phyloP scores from a whole-genome alignment of 331 rosid genomes.

The Pyracantha coccinea region DNA sequence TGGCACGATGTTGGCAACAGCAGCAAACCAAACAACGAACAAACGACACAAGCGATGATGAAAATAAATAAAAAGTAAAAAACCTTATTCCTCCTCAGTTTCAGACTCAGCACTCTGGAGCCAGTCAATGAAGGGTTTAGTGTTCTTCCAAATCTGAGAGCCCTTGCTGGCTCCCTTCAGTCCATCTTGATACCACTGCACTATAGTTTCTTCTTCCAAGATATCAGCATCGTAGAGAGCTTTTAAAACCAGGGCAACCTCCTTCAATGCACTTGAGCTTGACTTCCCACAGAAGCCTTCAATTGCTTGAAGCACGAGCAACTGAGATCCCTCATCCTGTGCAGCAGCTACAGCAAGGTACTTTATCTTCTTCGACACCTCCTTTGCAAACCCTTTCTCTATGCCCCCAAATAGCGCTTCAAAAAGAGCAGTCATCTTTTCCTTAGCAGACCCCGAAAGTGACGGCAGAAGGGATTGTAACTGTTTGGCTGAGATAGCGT shows the following conservation, averaged over 20 bases:
- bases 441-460: slow-evolving; percentile 34
- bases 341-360: slow-evolving; percentile 40
- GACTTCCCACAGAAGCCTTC: slow-evolving; percentile 41
- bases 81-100: slow-evolving; percentile 38
- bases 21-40: neutral
- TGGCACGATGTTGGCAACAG: slow-evolving; percentile 13
- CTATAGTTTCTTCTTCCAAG: slow-evolving; percentile 47
- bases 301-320: slow-evolving; percentile 31
- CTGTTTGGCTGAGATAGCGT: slow-evolving; percentile 27
- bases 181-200: slow-evolving; percentile 48
- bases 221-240: slow-evolving; percentile 52
- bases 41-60: neutral
- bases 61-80: neutral
- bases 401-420: slow-evolving; percentile 36
- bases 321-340: slow-evolving; percentile 31
- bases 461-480: slow-evolving; percentile 25
- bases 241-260: slow-evolving; percentile 47
- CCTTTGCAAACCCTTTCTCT: slow-evolving; percentile 51
- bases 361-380: slow-evolving; percentile 28
- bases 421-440: slow-evolving; percentile 37
- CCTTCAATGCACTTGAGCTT: slow-evolving; percentile 32
- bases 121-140: slow-evolving; percentile 48
- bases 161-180: slow-evolving; percentile 30
- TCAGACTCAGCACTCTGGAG: slow-evolving; percentile 74
- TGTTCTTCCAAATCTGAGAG: slow-evolving; percentile 52